Percentiles rank a stretch among this genome's conserved stretches.
Conservation (phyloP, 768 basidiomycete genomes). For the Cystobasidium ongulense region DNA sequence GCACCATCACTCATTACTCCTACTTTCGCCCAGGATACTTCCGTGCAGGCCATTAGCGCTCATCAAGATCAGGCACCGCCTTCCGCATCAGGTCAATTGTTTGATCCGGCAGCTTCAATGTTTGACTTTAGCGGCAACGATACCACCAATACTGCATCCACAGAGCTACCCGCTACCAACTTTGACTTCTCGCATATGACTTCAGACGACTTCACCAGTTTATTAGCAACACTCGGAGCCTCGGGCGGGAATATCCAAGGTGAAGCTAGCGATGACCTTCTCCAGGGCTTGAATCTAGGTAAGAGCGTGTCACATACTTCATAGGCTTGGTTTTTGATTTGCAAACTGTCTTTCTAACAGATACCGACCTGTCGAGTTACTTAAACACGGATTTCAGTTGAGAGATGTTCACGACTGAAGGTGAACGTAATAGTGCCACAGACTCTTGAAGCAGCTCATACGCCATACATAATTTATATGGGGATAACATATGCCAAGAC, state of each 20-base stretch:
- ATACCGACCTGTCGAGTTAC: not conserved
- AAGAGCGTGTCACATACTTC: too few species aligned
- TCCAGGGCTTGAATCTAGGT: not conserved
- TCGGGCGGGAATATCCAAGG: not conserved
- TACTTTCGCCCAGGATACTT: too few species aligned
- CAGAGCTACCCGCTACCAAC: not conserved
- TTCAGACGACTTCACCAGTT: slow-evolving; percentile 11
- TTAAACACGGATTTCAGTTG: not conserved
- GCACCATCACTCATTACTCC: not conserved
- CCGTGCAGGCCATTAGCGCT: too few species aligned
- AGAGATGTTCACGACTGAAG: too few species aligned
- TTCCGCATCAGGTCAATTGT: too few species aligned
- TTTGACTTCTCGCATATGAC: slow-evolving; percentile 27
- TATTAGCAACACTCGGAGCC: not conserved
- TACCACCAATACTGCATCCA: not conserved
- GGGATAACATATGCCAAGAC: too few species aligned
- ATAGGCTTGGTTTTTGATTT: not conserved
- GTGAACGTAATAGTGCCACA: too few species aligned
- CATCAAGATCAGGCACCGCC: too few species aligned
- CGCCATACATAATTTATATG: too few species aligned
- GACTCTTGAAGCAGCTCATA: too few species aligned
- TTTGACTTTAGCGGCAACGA: not conserved
- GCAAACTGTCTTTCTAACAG: not conserved
- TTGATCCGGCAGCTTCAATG: not conserved
- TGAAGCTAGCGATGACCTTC: not conserved